Evolutionary conservation across 1,284 basidiomycete species (phyloP).

Genomic region (Uromyces viciae-fabae): DNA sequence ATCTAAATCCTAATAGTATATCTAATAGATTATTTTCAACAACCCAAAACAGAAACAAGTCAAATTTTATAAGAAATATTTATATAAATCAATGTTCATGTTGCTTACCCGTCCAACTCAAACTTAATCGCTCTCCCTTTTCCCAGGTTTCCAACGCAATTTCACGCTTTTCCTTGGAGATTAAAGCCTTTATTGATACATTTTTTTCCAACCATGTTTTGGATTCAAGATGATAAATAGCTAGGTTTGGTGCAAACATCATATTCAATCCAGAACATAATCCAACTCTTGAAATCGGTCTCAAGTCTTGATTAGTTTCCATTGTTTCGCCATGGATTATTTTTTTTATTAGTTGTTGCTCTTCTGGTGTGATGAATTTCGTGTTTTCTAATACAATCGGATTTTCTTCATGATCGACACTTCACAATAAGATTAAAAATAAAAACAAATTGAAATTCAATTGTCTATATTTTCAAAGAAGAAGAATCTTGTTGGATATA

Average conservation of each 20-base stretch:
- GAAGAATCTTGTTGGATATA: too few species aligned
- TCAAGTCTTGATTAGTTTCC: not conserved
- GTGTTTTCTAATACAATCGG: not conserved
- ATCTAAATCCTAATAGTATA: slow-evolving; percentile 3
- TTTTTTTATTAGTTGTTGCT: not conserved
- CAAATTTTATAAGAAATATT: not conserved
- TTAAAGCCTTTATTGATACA: not conserved
- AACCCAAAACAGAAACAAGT: not conserved
- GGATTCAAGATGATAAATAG: slow-evolving; percentile 21
- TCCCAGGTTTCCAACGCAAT: slow-evolving; percentile 16
- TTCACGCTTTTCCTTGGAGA: slow-evolving; percentile 13
- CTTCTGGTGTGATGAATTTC: slow-evolving; percentile 16
- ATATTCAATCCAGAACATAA: slow-evolving; percentile 10
- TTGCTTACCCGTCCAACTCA: slow-evolving; percentile 18
- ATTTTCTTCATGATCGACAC: slow-evolving; percentile 4
- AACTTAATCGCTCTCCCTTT: slow-evolving; percentile 5
- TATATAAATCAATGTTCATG: not conserved
- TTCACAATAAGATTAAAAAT: not conserved
- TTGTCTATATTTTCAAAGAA: not conserved
- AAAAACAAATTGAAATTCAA: not conserved
- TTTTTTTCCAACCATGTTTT: slow-evolving; percentile 6
- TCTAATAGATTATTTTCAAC: not conserved
- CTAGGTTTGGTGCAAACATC: slow-evolving; percentile 24
- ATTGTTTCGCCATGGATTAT: not conserved
- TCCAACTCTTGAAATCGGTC: slow-evolving; percentile 28